A percentile compares a stretch with the other conserved stretches of the same genome.
Conservation (phyloP, 2,329 filamentous ascomycete genomes). For the Scopulariopsis brevicaulis region DNA sequence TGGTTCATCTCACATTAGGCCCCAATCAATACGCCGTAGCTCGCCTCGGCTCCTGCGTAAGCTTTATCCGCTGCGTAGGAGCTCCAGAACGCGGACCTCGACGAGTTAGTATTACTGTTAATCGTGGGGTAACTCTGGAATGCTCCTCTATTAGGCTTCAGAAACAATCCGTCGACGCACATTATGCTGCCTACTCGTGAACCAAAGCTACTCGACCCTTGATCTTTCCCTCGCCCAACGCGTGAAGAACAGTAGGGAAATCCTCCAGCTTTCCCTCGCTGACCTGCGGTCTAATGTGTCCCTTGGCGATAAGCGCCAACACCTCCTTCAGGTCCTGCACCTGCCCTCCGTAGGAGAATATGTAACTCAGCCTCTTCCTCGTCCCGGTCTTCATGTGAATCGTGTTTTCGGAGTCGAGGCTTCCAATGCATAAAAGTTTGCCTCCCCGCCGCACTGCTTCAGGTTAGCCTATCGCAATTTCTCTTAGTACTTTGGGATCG, state of each 20-base stretch:
- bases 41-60: too few relatives aligned
- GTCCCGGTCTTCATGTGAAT: conserved; percentile 31
- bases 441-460: conserved; percentile 20
- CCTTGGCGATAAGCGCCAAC: conserved; percentile 19
- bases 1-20: too few relatives aligned
- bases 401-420: conserved; percentile 23
- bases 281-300: conserved; percentile 21
- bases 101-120: too few relatives aligned
- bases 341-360: conserved; percentile 31
- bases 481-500: background rate
- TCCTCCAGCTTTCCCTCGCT: conserved; percentile 17
- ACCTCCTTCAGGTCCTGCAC: conserved; percentile 23
- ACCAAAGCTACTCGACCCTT: conserved; percentile 13
- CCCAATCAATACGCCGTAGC: too few relatives aligned
- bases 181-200: conserved; percentile 4
- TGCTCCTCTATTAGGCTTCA: too few relatives aligned
- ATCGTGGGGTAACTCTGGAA: too few relatives aligned
- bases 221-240: conserved; percentile 21
- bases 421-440: conserved; percentile 26
- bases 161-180: too few relatives aligned
- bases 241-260: conserved; percentile 19
- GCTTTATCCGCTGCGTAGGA: too few relatives aligned
- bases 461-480: background rate
- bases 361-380: conserved; percentile 25
- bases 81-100: too few relatives aligned